A percentile compares a stretch with the other conserved stretches of the same genome.
phyloP scores from a whole-genome alignment of 768 basidiomycete species.

The Saitozyma sp. region DNA sequence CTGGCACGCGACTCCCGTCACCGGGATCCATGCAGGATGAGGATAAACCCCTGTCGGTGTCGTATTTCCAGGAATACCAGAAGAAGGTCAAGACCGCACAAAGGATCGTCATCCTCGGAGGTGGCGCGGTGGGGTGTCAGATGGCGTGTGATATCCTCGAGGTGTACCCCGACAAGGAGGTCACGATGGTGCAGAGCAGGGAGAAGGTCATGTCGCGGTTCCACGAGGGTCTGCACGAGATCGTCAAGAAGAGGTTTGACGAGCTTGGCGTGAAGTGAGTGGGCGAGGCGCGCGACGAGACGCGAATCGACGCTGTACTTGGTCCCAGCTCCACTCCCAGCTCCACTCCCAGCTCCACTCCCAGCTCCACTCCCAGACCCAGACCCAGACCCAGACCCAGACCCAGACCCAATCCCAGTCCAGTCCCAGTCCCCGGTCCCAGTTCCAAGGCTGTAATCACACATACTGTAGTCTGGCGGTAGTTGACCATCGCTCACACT shows the following conservation, averaged over 20 bases:
- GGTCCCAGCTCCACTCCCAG: no score
- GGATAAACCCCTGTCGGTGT: not conserved
- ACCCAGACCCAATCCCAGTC: no score
- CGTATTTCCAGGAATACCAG: conserved; percentile 1
- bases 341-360: no score
- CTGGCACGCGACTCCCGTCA: not conserved
- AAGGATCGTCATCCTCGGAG: conserved; percentile 6
- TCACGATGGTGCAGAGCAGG: conserved; percentile 1
- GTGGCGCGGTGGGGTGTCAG: conserved; percentile 8
- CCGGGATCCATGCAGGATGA: not conserved
- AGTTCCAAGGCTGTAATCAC: no score
- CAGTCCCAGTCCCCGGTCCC: no score
- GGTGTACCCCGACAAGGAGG: conserved; percentile 4
- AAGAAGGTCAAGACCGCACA: not conserved
- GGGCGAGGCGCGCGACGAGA: not conserved
- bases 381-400: no score
- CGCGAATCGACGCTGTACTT: not conserved
- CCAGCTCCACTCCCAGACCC: no score
- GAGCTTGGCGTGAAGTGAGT: not conserved
- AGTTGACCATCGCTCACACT: no score
- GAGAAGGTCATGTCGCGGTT: conserved; percentile 3
- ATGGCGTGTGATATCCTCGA: conserved; percentile 4
- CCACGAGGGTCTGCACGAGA: conserved; percentile 2
- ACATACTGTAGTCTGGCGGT: no score
- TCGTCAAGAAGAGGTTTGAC: no score